Percentiles rank a stretch among this genome's conserved stretches.
These are phyloP conservation scores for Phytophthora vignae DNA, from an alignment of 352 stramenopile genomes.

Conservation along the genomic window DNA sequence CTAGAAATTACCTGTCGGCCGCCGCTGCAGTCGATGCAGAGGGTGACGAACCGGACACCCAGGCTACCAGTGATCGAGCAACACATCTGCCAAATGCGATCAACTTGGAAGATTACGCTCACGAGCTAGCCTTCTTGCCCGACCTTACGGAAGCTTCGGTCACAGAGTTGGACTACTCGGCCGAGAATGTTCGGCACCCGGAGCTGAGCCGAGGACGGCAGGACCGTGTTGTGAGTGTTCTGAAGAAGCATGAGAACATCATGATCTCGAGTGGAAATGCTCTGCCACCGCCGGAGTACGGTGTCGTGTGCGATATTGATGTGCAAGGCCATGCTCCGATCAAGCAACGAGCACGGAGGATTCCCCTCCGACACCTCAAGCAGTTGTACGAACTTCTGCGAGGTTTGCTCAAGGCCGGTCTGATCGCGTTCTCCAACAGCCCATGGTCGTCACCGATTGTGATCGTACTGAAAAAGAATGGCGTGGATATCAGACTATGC, in stretches of 20 bases:
- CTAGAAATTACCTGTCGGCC: too few relatives aligned
- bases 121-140: too few relatives aligned
- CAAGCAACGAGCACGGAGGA: neutral
- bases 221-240: neutral
- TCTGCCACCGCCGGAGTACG: neutral
- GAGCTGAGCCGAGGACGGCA: neutral
- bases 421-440: neutral
- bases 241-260: neutral
- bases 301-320: neutral
- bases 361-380: neutral
- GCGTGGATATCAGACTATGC: neutral
- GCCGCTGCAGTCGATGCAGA: too few relatives aligned
- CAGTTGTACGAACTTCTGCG: neutral
- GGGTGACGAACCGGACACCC: too few relatives aligned
- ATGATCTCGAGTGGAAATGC: neutral
- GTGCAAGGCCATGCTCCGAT: neutral
- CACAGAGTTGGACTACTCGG: neutral
- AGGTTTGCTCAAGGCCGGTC: neutral
- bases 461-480: slow-evolving; percentile 4
- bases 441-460: neutral
- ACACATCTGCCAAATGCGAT: too few relatives aligned
- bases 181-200: neutral
- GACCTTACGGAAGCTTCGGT: too few relatives aligned
- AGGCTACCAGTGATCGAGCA: too few relatives aligned
- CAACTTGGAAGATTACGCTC: too few relatives aligned